These are phyloP conservation scores for Rhodotorula diobovata DNA, from an alignment of 768 basidiomycete species.

Conservation along the genomic window DNA sequence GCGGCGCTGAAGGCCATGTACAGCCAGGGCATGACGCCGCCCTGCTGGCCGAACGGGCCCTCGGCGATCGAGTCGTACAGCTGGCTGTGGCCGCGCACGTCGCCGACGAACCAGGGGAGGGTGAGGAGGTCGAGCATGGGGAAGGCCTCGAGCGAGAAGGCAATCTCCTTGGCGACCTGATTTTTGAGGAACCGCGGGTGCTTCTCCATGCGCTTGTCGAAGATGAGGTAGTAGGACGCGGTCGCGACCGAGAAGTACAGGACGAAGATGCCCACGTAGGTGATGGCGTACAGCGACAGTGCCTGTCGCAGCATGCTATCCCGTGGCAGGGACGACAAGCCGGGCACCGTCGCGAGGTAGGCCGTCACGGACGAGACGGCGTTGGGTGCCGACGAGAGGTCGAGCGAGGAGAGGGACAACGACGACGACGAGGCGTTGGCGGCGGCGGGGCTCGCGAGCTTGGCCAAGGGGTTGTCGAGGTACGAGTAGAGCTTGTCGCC, in stretches of 20 bases:
- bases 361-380: constrained; percentile 9
- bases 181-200: constrained; percentile 90
- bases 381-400: constrained; percentile 5
- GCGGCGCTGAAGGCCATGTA: constrained; percentile 41
- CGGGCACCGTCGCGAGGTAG: constrained; percentile 20
- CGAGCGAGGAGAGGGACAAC: constrained; percentile 1
- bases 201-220: constrained; percentile 76
- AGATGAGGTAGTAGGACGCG: constrained; percentile 75
- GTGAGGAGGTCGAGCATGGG: constrained; percentile 78
- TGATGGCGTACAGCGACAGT: constrained; percentile 65
- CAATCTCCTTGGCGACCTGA: constrained; percentile 72
- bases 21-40: constrained; percentile 35
- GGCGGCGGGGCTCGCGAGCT: not conserved
- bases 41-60: constrained; percentile 49
- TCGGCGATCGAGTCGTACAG: constrained; percentile 74
- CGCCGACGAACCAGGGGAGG: constrained; percentile 87
- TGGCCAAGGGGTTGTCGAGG: constrained; percentile 30
- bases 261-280: constrained; percentile 70
- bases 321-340: constrained; percentile 15
- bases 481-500: constrained; percentile 37
- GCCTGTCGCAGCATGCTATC: constrained; percentile 57
- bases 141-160: constrained; percentile 66
- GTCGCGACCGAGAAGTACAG: constrained; percentile 88
- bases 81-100: constrained; percentile 76
- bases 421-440: not conserved